Base-by-base conservation (phyloP, 2,329 filamentous ascomycete species). In the Cercospora canescens region DNA sequence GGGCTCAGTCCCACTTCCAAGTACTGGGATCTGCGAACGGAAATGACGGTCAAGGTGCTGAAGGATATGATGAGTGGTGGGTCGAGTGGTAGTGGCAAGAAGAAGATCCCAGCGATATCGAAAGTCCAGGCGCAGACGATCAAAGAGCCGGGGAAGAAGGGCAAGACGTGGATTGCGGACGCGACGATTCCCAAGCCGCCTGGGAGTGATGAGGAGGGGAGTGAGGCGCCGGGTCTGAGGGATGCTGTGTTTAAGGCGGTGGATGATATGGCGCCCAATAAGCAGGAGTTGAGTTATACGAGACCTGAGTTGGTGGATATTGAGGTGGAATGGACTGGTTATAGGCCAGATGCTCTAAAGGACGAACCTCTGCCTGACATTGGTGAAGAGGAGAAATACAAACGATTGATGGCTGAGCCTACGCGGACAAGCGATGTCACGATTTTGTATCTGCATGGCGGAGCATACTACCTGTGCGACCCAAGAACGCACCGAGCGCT, bases 161-260 rank as follows among this genome's bases (percentile, higher is more conserved):
- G 93, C 3, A 87, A 86, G 52, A 88, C 95, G 70, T 97, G 94
- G 94, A 84, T 96, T 26, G 89, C 89, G 72, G 90, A 87, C 62
- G 89, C 91, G 48, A 86, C 85, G 0, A 81, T 92, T 16, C 86
- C 87, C 0, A 80, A 81, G 2, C 90, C 89, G 0, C 67, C 58
- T 8, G 81, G 86, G 0, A 83, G 84, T 75, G 72, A 85, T 52
- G 80, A 82, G 45, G 68, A 65, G 1, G 60, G 32, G 1, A 50
- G 37, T 24, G 83, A 83, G 75, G 72, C 85, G 26, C 78, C 82
- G 48, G 69, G 67, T 6, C 75, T 89, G 14, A 80, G 85, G n/a
- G 83, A 89, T 50, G 82, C 84, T 1, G 74, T 93, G 28, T 74
- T 66, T 24, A 63, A 63, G 48, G 66, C 60, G 16, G 24, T 69